phyloP scores from a whole-genome alignment of 768 basidiomycete species.

The Serendipita vermifera region DNA sequence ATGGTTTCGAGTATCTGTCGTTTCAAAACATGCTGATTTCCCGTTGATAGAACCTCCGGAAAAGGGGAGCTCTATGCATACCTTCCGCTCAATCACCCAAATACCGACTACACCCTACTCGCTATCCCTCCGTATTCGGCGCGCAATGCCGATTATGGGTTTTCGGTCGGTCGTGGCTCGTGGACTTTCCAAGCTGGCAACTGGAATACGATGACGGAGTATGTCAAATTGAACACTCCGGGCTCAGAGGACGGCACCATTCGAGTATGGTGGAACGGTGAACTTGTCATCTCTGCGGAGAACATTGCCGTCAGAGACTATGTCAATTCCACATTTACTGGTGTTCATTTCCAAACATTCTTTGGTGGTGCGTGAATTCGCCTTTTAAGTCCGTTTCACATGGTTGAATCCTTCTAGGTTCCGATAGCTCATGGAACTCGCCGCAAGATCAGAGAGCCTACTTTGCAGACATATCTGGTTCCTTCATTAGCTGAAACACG shows the following conservation, averaged over 20 bases:
- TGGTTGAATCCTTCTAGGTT: constrained; percentile 31
- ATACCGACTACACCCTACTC: constrained; percentile 36
- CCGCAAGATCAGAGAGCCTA: constrained; percentile 48
- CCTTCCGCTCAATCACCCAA: constrained; percentile 34
- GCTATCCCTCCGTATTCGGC: constrained; percentile 35
- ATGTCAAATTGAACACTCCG: constrained; percentile 60
- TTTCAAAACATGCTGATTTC: neutral
- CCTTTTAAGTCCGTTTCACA: constrained; percentile 16
- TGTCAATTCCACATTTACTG: constrained; percentile 40
- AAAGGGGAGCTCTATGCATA: constrained; percentile 61
- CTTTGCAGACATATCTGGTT: constrained; percentile 59
- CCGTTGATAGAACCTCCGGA: constrained; percentile 32
- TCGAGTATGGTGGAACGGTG: constrained; percentile 31
- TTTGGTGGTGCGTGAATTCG: constrained; percentile 41
- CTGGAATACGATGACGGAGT: constrained; percentile 58
- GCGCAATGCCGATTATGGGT: constrained; percentile 51
- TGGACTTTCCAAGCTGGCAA: constrained; percentile 49
- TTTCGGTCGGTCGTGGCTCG: constrained; percentile 54
- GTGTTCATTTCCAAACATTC: constrained; percentile 68
- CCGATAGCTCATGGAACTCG: constrained; percentile 37
- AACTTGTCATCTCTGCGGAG: constrained; percentile 45
- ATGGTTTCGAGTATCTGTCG: constrained; percentile 12
- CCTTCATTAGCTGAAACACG: constrained; percentile 28
- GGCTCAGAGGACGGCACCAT: constrained; percentile 48
- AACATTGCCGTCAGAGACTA: constrained; percentile 44